Percentiles rank a stretch among this genome's conserved stretches.
These are phyloP conservation scores for Aegilops bicornis DNA, from an alignment of 176 grass and related monocot species.

Conservation along the genomic window DNA sequence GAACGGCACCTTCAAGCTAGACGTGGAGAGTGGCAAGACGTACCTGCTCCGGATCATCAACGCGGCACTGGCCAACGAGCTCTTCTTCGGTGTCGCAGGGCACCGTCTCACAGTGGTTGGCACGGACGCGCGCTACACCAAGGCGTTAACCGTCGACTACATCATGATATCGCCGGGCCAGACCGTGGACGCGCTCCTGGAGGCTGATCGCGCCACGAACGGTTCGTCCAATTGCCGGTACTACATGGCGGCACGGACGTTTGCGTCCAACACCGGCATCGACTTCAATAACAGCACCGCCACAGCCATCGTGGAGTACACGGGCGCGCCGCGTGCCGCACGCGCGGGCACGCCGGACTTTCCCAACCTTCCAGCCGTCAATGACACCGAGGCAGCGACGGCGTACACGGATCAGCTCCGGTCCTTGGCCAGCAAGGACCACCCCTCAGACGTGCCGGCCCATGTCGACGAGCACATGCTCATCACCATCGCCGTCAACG, in stretches of 20 bases:
- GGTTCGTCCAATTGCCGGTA: constrained; percentile 10
- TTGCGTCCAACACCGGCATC: fast-evolving
- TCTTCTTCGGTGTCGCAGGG: constrained; percentile 54
- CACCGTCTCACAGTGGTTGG: constrained; percentile 60
- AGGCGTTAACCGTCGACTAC: constrained; percentile 19
- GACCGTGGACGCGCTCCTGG: constrained; percentile 38
- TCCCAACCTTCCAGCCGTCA: background rate
- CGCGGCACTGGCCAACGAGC: constrained; percentile 46
- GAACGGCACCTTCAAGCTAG: constrained; percentile 17
- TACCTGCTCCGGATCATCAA: constrained; percentile 67
- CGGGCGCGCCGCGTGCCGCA: background rate
- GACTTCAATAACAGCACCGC: background rate
- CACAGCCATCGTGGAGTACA: constrained; percentile 35
- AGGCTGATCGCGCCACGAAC: background rate
- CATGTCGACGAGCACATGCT: constrained; percentile 2
- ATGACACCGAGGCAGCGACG: background rate
- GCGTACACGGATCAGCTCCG: background rate
- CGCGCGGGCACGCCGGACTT: background rate
- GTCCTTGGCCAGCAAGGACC: background rate
- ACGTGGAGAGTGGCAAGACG: constrained; percentile 52
- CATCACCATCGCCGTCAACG: background rate
- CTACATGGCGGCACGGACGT: constrained; percentile 43
- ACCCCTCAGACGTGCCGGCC: background rate
- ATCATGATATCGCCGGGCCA: constrained; percentile 40
- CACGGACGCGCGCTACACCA: constrained; percentile 51